A percentile compares a stretch with the other conserved stretches of the same genome.
phyloP scores from a whole-genome alignment of 805 yeast species.

The Candida koratica region DNA sequence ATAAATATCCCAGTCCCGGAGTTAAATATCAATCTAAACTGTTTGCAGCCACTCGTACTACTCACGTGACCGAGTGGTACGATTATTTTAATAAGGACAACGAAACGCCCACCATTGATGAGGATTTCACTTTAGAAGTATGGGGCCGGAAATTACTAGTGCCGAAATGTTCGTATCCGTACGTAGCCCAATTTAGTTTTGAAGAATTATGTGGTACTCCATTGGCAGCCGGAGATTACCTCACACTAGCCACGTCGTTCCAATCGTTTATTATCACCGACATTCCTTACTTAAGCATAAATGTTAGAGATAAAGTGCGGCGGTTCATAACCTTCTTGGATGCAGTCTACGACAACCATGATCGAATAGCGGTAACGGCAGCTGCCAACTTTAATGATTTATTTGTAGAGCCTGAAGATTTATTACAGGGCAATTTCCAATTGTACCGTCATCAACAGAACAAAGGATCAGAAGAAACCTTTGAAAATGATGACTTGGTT shows the following conservation, averaged over 20 bases:
- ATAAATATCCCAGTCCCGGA: slow-evolving; percentile 68
- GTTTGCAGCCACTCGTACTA: slow-evolving; percentile 47
- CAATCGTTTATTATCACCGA: slow-evolving; percentile 84
- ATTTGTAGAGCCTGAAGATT: slow-evolving; percentile 76
- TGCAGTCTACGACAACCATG: slow-evolving; percentile 90
- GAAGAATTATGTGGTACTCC: slow-evolving; percentile 83
- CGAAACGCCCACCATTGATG: slow-evolving; percentile 18
- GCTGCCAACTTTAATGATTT: slow-evolving; percentile 81
- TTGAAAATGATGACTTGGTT: slow-evolving; percentile 58
- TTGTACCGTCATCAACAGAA: slow-evolving; percentile 40
- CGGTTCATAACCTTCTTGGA: slow-evolving; percentile 92
- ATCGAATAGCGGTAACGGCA: slow-evolving; percentile 82
- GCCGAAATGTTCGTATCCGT: slow-evolving; percentile 70
- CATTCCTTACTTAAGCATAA: slow-evolving; percentile 77
- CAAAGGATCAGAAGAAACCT: slow-evolving; percentile 34
- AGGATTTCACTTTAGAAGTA: slow-evolving; percentile 43
- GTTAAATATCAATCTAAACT: slow-evolving; percentile 49
- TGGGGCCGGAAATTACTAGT: slow-evolving; percentile 87
- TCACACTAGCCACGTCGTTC: slow-evolving; percentile 73
- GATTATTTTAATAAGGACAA: slow-evolving; percentile 67
- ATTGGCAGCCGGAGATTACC: slow-evolving; percentile 90
- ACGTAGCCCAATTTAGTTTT: slow-evolving; percentile 88
- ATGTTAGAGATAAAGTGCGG: slow-evolving; percentile 79
- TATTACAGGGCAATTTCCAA: slow-evolving; percentile 45
- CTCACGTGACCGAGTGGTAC: slow-evolving; percentile 77